A percentile compares a stretch with the other conserved stretches of the same genome.
Evolutionary conservation across 2,329 filamentous ascomycete species (phyloP).

Genomic region (Botrytis squamosa): DNA sequence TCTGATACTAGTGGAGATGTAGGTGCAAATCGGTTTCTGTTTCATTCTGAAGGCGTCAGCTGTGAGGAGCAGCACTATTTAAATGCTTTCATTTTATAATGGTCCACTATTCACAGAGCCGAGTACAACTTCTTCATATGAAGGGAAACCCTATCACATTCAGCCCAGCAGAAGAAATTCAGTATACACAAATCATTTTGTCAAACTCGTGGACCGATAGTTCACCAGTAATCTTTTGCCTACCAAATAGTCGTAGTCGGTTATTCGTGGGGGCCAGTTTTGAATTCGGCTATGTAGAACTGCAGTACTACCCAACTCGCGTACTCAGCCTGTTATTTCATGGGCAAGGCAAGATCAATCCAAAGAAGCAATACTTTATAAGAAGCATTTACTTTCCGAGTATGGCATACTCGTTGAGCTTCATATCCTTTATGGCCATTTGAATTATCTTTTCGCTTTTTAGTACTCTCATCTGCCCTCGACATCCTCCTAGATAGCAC

Average conservation of each 20-base stretch:
- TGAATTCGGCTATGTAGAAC: background rate
- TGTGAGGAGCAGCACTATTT: background rate
- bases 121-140: background rate
- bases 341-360: background rate
- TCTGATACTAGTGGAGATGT: background rate
- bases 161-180: no score
- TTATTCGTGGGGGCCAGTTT: background rate
- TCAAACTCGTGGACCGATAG: background rate
- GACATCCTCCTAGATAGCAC: background rate
- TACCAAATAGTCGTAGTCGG: background rate
- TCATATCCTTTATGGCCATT: background rate
- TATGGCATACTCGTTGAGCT: background rate
- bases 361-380: background rate
- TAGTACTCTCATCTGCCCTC: background rate
- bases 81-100: background rate
- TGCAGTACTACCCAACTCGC: background rate
- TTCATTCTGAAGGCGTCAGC: background rate
- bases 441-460: background rate
- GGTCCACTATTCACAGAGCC: background rate
- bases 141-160: no score
- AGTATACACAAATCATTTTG: background rate
- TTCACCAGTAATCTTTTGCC: background rate
- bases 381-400: background rate
- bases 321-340: background rate
- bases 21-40: background rate